Percentiles rank a stretch among this genome's conserved stretches.
These are phyloP conservation scores for Brassica cretica DNA, from an alignment of 345 rosid genomes.

Conservation along the genomic window DNA sequence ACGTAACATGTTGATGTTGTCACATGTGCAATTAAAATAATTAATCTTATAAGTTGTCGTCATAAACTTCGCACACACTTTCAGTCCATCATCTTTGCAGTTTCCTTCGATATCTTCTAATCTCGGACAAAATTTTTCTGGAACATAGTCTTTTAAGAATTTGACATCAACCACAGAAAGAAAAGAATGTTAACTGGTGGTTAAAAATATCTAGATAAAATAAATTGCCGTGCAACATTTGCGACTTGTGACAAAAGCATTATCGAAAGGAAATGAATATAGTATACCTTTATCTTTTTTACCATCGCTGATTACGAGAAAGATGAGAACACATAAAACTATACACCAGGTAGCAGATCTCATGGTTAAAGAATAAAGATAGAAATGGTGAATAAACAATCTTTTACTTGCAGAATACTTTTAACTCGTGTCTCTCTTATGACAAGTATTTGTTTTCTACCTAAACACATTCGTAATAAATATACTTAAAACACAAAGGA, in stretches of 20 bases:
- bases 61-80: slow-evolving; percentile 4
- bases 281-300: slow-evolving; percentile 1
- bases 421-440: neutral
- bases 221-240: neutral
- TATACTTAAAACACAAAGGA: neutral
- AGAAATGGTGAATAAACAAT: neutral
- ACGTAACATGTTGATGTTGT: slow-evolving; percentile 21
- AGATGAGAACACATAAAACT: neutral
- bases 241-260: neutral
- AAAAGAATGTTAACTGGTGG: neutral
- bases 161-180: neutral
- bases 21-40: slow-evolving; percentile 16
- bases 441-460: neutral
- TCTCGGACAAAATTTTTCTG: neutral
- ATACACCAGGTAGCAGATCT: slow-evolving; percentile 13
- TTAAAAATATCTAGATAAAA: neutral
- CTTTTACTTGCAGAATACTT: neutral
- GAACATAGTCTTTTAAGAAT: neutral
- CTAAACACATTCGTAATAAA: neutral
- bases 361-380: neutral
- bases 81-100: neutral
- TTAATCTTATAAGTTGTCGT: neutral
- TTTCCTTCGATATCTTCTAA: slow-evolving; percentile 21
- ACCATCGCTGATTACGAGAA: neutral
- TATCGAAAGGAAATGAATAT: neutral